phyloP scores from a whole-genome alignment of 805 yeast species.

The Candida boleticola region DNA sequence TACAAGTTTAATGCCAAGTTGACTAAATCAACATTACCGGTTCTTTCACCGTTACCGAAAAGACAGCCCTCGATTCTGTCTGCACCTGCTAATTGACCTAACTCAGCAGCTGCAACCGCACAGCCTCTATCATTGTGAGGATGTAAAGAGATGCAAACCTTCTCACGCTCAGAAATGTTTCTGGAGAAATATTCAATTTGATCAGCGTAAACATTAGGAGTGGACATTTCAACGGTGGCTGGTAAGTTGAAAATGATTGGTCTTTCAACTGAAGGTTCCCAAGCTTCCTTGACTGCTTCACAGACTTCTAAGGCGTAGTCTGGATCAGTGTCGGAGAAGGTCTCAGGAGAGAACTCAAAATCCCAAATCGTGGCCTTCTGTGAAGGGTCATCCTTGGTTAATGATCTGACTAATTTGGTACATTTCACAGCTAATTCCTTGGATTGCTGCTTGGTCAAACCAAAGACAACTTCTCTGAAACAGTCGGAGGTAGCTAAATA shows the following conservation, averaged over 20 bases:
- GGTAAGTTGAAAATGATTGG: conserved; percentile 80
- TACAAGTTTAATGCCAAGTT: conserved; percentile 76
- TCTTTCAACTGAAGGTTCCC: conserved; percentile 74
- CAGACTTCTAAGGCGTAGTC: conserved; percentile 75
- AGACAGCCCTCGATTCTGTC: conserved; percentile 84
- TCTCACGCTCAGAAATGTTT: conserved; percentile 68
- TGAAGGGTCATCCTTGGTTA: conserved; percentile 72
- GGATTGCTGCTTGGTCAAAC: conserved; percentile 69
- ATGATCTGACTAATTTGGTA: conserved; percentile 60
- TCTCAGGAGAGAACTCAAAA: conserved; percentile 76
- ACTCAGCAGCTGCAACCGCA: conserved; percentile 80
- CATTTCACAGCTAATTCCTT: conserved; percentile 68
- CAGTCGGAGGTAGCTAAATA: conserved; percentile 75
- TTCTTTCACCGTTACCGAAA: conserved; percentile 82
- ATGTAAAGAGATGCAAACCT: conserved; percentile 66
- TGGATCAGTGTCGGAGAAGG: conserved; percentile 71
- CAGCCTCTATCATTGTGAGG: conserved; percentile 82
- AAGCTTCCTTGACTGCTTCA: conserved; percentile 73
- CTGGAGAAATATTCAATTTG: conserved; percentile 74
- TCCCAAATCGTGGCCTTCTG: conserved; percentile 66
- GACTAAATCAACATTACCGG: conserved; percentile 78
- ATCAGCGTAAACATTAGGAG: conserved; percentile 77
- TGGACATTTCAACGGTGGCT: conserved; percentile 76
- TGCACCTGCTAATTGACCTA: conserved; percentile 79
- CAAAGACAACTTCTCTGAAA: conserved; percentile 73